Base-by-base conservation (phyloP, 2,329 filamentous ascomycete species). In the Aspergillus cejpii region DNA sequence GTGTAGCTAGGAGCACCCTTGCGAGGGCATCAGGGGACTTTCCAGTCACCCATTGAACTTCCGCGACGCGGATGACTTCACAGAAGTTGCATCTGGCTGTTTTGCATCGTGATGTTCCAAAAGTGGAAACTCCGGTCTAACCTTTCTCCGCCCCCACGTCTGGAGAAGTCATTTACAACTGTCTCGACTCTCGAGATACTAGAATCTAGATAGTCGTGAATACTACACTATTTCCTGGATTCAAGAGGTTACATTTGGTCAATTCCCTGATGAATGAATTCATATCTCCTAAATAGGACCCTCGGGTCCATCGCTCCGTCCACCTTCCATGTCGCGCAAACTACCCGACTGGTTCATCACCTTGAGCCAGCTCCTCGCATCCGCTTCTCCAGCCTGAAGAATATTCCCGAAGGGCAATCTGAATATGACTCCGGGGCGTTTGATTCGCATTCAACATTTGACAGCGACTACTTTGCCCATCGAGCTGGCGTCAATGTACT, bases 401-500 rank as follows among this genome's bases (percentile, higher is more conserved):
- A 11, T 40, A 36, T 43, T 37, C 21, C 29, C 5, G 42, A 21
- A 41, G n/a, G 39, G 33, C 37, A 31, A 36, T 41, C 28, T 11
- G 31, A 20, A 24, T 39, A 41, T 47, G 58, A 48, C 23, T 34
- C 12, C 43, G 50, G 59, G 39, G 21, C 19, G 39, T 38, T 15
- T 14, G 44, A 43, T 23, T 27, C 23, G 34, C 14, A 29, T 3
- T 10, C 41, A 1, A 17, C 14, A 4, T 24, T 33, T 12, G 43
- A 49, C 2, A 67, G 65, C 21, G 61, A 63, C 8, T 44, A 61
- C 8, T 53, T 57, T 37, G 86, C 88, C 1, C 89, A 95, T 65
- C 77, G 79, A 43, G 79, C 86, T 3, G 89, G 89, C 11, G 85
- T 90, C 28, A 92, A 84, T 59, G 80, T 84, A 29, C 71, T 96